Evolutionary conservation across 1,284 basidiomycete genomes (phyloP).

Genomic region (Erythrobasidium hasegawianum): DNA sequence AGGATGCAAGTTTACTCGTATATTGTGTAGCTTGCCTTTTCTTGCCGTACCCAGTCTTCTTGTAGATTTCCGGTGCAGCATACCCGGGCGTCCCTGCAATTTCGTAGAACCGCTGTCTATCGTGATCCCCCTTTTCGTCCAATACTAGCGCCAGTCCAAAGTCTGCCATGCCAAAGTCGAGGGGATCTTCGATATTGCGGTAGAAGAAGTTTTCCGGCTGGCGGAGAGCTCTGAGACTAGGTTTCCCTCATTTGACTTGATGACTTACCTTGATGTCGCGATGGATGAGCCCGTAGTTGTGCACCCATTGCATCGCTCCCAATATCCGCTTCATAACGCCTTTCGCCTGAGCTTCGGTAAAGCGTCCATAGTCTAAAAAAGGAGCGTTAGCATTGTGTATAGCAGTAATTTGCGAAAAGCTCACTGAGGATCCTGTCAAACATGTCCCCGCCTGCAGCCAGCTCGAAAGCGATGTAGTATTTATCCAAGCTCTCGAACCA

Average conservation of each 20-base stretch:
- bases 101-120: constrained; percentile 40
- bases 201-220: constrained; percentile 36
- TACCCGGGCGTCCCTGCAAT: constrained; percentile 43
- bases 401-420: neutral
- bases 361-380: neutral
- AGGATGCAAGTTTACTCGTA: neutral
- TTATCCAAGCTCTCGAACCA: constrained; percentile 33
- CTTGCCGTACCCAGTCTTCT: constrained; percentile 25
- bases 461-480: constrained; percentile 34
- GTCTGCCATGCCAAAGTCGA: constrained; percentile 32
- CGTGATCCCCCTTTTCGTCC: constrained; percentile 10
- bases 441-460: constrained; percentile 31
- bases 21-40: neutral
- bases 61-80: constrained; percentile 42
- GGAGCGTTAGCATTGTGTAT: neutral
- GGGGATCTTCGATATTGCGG: constrained; percentile 26
- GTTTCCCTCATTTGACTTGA: neutral
- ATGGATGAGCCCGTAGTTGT: constrained; percentile 30
- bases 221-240: neutral
- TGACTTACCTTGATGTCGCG: constrained; percentile 31
- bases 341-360: neutral
- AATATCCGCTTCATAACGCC: constrained; percentile 6
- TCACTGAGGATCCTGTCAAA: constrained; percentile 30
- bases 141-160: constrained; percentile 31
- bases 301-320: constrained; percentile 25